These are phyloP conservation scores for Calonectria hongkongensis DNA, from an alignment of 2,329 filamentous ascomycete species.

Conservation along the genomic window DNA sequence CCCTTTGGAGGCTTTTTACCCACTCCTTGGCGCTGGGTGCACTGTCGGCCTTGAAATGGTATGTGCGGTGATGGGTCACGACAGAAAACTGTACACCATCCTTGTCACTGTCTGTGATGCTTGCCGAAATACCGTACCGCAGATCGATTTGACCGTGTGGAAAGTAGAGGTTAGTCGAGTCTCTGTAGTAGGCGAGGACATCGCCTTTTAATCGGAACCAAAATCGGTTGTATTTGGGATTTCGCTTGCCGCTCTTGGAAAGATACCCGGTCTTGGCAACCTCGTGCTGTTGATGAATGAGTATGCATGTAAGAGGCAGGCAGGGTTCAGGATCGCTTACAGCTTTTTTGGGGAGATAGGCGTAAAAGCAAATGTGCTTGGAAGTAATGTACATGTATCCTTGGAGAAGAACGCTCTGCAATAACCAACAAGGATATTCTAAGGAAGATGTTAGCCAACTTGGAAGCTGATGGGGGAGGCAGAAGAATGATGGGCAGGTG, in stretches of 20 bases:
- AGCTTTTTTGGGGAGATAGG: conserved; percentile 95
- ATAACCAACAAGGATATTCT: conserved; percentile 95
- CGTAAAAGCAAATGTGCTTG: conserved; percentile 96
- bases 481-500: not conserved
- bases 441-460: conserved; percentile 44
- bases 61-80: conserved; percentile 87
- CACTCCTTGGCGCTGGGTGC: conserved; percentile 93
- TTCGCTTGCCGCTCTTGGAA: conserved; percentile 90
- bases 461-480: conserved; percentile 33
- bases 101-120: conserved; percentile 83
- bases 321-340: conserved; percentile 67
- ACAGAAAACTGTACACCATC: conserved; percentile 87
- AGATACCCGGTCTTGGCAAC: conserved; percentile 91
- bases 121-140: conserved; percentile 92
- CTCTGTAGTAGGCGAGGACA: conserved; percentile 91
- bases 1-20: conserved; percentile 94
- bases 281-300: conserved; percentile 72
- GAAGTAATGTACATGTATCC: conserved; percentile 97
- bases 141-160: conserved; percentile 94
- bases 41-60: conserved; percentile 93
- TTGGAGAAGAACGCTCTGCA: conserved; percentile 93
- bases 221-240: conserved; percentile 90
- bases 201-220: conserved; percentile 97
- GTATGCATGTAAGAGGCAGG: conserved; percentile 11
- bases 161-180: conserved; percentile 91